These are phyloP conservation scores for Loxodes magnus DNA, from an alignment of 73 alveolate species.

Conservation along the genomic window DNA sequence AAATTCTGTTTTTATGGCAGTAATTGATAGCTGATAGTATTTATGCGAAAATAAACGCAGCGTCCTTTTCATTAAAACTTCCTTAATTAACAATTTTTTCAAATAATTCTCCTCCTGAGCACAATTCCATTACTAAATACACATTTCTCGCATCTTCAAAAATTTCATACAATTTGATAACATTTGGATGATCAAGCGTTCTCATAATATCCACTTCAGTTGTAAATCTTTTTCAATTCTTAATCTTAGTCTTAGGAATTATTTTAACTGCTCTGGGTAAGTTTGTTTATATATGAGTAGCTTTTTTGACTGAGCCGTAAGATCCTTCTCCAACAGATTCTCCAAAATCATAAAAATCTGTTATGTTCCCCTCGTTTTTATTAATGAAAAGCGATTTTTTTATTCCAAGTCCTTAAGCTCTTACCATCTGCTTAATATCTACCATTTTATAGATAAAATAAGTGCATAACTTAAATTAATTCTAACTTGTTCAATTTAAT, in stretches of 20 bases:
- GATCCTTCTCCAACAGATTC: slow-evolving; percentile 6
- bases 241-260: neutral
- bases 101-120: slow-evolving; percentile 79
- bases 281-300: neutral
- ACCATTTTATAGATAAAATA: no score
- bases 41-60: slow-evolving; percentile 61
- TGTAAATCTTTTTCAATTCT: neutral
- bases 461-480: no score
- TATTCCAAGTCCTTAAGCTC: no score
- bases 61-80: slow-evolving; percentile 61
- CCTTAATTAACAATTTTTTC: slow-evolving; percentile 36
- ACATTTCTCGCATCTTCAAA: slow-evolving; percentile 50
- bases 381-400: no score
- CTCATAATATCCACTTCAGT: slow-evolving; percentile 56
- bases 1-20: slow-evolving; percentile 76
- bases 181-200: slow-evolving; percentile 63
- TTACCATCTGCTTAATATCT: no score
- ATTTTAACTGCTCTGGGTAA: slow-evolving; percentile 5
- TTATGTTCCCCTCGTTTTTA: neutral
- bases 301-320: slow-evolving; percentile 3
- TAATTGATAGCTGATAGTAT: slow-evolving; percentile 66
- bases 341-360: neutral
- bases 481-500: no score
- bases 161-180: slow-evolving; percentile 60
- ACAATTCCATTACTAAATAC: slow-evolving; percentile 66